Conservation (phyloP, 257 asterid species). For the Haberlea rhodopensis region DNA sequence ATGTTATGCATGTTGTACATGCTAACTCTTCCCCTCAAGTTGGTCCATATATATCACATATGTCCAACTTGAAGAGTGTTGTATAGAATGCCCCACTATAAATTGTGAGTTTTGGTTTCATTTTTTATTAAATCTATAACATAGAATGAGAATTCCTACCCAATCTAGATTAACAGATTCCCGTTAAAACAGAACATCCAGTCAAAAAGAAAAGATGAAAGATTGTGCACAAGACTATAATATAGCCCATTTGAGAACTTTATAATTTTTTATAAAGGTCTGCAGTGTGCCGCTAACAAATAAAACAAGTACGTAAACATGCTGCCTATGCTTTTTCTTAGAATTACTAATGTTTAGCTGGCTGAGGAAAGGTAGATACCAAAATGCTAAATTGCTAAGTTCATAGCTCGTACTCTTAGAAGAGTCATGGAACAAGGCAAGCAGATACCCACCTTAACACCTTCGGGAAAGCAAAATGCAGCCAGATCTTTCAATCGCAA, state of each 20-base stretch:
- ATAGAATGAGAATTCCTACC: not conserved
- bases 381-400: not conserved
- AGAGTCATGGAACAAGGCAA: constrained; percentile 6
- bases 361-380: not conserved
- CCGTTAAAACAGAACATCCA: not conserved
- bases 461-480: constrained; percentile 86
- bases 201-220: not conserved
- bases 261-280: no score
- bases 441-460: constrained; percentile 61
- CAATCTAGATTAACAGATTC: no score
- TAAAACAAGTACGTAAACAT: not conserved
- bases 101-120: not conserved
- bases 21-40: not conserved
- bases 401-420: not conserved
- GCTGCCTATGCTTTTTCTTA: not conserved
- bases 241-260: not conserved
- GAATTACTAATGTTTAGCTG: not conserved
- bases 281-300: not conserved
- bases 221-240: not conserved
- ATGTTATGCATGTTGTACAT: not conserved
- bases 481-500: constrained; percentile 72
- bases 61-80: not conserved
- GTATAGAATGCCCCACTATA: not conserved
- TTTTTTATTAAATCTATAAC: no score
- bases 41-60: no score